Conservation (phyloP, 2,329 filamentous ascomycete genomes). For the Beauveria bassiana region DNA sequence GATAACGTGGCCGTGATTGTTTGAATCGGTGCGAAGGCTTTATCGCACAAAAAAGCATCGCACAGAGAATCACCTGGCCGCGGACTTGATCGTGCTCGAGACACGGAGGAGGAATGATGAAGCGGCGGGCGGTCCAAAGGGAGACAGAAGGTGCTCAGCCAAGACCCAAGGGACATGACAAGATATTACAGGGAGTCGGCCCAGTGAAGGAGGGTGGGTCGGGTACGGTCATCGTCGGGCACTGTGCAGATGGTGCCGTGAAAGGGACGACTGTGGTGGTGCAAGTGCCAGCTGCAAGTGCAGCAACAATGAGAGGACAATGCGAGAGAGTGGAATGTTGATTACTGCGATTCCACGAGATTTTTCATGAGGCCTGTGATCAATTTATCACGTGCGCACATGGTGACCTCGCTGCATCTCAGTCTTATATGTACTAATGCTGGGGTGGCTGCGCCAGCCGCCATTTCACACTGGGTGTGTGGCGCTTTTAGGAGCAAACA, state of each 20-base stretch:
- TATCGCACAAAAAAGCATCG: too few species aligned
- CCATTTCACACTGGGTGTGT: constrained; percentile 8
- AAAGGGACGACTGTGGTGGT: background rate
- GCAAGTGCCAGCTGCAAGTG: background rate
- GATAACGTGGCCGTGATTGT: too few species aligned
- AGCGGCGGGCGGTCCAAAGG: too few species aligned
- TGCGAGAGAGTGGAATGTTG: background rate
- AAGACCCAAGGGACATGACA: too few species aligned
- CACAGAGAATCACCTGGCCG: too few species aligned
- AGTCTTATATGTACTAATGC: too few species aligned
- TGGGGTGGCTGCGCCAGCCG: too few species aligned
- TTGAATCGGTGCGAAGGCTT: too few species aligned
- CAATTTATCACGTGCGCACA: background rate
- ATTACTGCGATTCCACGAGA: background rate
- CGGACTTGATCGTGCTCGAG: too few species aligned
- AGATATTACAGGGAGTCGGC: background rate
- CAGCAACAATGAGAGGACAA: background rate
- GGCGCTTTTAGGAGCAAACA: constrained; percentile 6
- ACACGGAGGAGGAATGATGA: too few species aligned
- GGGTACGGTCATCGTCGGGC: background rate
- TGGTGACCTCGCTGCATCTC: background rate
- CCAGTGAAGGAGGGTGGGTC: background rate
- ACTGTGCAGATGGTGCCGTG: background rate
- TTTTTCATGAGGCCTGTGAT: background rate
- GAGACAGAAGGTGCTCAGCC: too few species aligned